Percentiles rank a stretch among this genome's conserved stretches.
These are phyloP conservation scores for Thermoascus crustaceus DNA, from an alignment of 2,329 filamentous ascomycete species.

Conservation along the genomic window DNA sequence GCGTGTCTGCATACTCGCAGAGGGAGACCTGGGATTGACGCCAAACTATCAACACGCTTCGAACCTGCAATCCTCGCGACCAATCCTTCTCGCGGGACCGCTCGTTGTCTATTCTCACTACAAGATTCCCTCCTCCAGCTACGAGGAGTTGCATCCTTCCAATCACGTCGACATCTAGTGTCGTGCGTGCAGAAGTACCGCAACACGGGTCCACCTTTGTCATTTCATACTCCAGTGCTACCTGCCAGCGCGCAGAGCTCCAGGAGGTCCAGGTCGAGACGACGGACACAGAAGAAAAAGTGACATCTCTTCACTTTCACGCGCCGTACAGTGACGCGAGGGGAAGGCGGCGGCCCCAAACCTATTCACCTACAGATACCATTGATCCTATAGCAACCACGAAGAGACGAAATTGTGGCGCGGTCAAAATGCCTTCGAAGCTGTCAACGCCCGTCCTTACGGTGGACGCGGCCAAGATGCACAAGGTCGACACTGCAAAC, in stretches of 20 bases:
- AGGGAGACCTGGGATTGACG: neutral
- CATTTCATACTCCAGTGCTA: too few species aligned
- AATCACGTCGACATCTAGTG: too few species aligned
- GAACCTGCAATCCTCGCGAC: too few species aligned
- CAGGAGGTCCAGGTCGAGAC: constrained; percentile 9
- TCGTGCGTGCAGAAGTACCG: too few species aligned
- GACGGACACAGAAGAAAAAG: constrained; percentile 9
- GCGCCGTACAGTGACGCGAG: constrained; percentile 37
- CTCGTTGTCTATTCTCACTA: too few species aligned
- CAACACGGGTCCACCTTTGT: too few species aligned
- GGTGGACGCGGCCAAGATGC: constrained; percentile 83
- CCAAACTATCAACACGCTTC: too few species aligned
- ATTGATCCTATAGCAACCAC: constrained; percentile 3
- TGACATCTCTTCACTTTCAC: constrained; percentile 16
- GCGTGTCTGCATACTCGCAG: constrained; percentile 8
- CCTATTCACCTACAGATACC: constrained; percentile 8
- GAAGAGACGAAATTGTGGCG: constrained; percentile 16
- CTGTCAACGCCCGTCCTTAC: constrained; percentile 80
- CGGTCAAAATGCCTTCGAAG: constrained; percentile 64
- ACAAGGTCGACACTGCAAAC: constrained; percentile 89
- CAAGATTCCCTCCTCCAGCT: neutral
- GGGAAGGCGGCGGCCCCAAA: constrained; percentile 38
- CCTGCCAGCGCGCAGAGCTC: too few species aligned
- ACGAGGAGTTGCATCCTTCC: too few species aligned
- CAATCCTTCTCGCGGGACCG: too few species aligned